Conservation (phyloP, 2,329 filamentous ascomycete genomes). For the Aspergillus aculeatus region DNA sequence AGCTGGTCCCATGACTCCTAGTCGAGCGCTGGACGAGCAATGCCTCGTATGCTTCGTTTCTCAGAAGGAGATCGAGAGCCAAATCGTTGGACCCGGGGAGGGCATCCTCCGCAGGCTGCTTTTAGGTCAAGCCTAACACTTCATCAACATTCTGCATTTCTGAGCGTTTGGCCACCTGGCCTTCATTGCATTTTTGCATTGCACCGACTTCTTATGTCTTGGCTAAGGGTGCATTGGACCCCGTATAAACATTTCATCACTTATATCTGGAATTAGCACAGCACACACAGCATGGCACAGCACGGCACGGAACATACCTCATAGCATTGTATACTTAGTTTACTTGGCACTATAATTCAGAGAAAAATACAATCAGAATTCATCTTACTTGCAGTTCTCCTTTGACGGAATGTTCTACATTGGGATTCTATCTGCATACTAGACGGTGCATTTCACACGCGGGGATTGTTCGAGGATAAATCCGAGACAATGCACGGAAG, state of each 20-base stretch:
- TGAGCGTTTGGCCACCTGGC: not conserved
- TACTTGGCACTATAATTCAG: not conserved
- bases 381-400: not conserved
- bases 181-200: not conserved
- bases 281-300: not conserved
- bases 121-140: slow-evolving; percentile 34
- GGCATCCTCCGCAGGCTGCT: slow-evolving; percentile 46
- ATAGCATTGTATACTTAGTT: not conserved
- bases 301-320: not conserved
- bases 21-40: slow-evolving; percentile 67
- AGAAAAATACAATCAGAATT: not conserved
- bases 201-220: not conserved
- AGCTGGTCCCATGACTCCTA: slow-evolving; percentile 49
- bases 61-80: slow-evolving; percentile 73
- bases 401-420: not conserved
- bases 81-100: slow-evolving; percentile 59
- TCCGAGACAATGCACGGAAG: slow-evolving; percentile 19
- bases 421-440: not conserved
- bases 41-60: slow-evolving; percentile 75
- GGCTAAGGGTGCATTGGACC: not conserved
- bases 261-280: not conserved
- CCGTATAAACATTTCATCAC: not conserved
- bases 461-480: slow-evolving; percentile 32
- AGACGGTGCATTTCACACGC: not conserved
- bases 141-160: not conserved